These are phyloP conservation scores for Tripterygium wilfordii DNA, from an alignment of 177 flowering plant genomes.

Conservation along the genomic window DNA sequence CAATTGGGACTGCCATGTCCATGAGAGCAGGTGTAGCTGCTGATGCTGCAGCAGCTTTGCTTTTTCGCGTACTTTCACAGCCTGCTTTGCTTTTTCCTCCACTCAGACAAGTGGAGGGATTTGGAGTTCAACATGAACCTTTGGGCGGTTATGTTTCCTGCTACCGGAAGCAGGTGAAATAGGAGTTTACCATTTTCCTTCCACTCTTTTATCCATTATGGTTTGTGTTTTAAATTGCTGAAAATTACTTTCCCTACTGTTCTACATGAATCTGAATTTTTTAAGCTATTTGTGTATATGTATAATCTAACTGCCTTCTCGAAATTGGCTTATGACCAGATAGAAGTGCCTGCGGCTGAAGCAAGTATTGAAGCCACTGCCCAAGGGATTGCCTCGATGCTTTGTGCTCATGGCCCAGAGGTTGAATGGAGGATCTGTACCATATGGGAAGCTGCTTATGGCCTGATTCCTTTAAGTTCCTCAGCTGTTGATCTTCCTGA, in stretches of 20 bases:
- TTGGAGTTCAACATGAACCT: slow-evolving; percentile 76
- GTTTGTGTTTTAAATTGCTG: slow-evolving; percentile 1
- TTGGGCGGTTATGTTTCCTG: slow-evolving; percentile 56
- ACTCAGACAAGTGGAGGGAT: slow-evolving; percentile 78
- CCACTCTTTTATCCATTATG: slow-evolving; percentile 1
- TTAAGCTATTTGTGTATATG: no score
- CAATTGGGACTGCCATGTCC: slow-evolving; percentile 96
- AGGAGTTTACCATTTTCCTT: neutral
- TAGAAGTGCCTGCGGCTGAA: slow-evolving; percentile 77
- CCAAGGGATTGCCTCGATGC: slow-evolving; percentile 97
- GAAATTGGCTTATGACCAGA: slow-evolving; percentile 32
- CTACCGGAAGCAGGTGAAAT: slow-evolving; percentile 65
- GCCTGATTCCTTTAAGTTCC: slow-evolving; percentile 81
- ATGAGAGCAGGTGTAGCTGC: slow-evolving; percentile 97
- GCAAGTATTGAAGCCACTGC: slow-evolving; percentile 98
- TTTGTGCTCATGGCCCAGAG: slow-evolving; percentile 98
- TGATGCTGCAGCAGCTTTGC: slow-evolving; percentile 96
- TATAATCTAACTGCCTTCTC: slow-evolving; percentile 8
- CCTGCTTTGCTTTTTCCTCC: slow-evolving; percentile 97
- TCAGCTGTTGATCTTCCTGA: slow-evolving; percentile 94
- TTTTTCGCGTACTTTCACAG: slow-evolving; percentile 92
- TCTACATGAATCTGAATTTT: neutral
- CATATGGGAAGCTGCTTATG: slow-evolving; percentile 99
- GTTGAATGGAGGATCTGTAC: slow-evolving; percentile 99
- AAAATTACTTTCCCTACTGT: neutral